Percentiles rank a stretch among this genome's conserved stretches.
Evolutionary conservation across 2,329 filamentous ascomycete genomes (phyloP).

Genomic region (Arthrobotrys megalospora): DNA sequence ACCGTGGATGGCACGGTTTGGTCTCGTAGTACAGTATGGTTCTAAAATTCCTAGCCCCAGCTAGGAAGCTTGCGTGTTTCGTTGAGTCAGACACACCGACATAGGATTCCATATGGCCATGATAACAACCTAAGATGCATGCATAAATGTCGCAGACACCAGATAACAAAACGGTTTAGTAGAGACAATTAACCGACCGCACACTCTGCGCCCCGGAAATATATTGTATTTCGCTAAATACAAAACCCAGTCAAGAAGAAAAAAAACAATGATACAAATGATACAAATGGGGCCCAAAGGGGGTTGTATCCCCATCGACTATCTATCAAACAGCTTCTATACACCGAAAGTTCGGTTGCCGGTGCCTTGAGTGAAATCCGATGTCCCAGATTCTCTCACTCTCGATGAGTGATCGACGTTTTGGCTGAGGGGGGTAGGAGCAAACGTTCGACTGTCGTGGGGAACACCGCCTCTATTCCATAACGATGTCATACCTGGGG

Average conservation of each 20-base stretch:
- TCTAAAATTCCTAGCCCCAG: too few species aligned
- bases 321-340: slow-evolving; percentile 14
- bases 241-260: not conserved
- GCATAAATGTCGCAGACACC: not conserved
- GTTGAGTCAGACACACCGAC: not conserved
- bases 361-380: slow-evolving; percentile 32
- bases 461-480: slow-evolving; percentile 22
- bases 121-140: not conserved
- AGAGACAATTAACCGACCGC: slow-evolving; percentile 7
- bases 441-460: slow-evolving; percentile 30
- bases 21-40: too few species aligned
- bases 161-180: not conserved
- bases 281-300: not conserved
- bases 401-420: slow-evolving; percentile 21
- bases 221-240: slow-evolving; percentile 21
- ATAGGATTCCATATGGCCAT: not conserved
- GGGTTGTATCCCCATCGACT: not conserved
- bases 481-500: slow-evolving; percentile 8
- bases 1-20: too few species aligned
- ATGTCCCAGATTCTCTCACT: slow-evolving; percentile 20
- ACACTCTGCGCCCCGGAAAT: not conserved
- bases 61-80: too few species aligned
- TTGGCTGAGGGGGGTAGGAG: slow-evolving; percentile 19
- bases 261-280: not conserved
- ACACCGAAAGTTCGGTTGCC: slow-evolving; percentile 26